Conservation (phyloP, 257 asterid species). For the Rehmannia glutinosa region DNA sequence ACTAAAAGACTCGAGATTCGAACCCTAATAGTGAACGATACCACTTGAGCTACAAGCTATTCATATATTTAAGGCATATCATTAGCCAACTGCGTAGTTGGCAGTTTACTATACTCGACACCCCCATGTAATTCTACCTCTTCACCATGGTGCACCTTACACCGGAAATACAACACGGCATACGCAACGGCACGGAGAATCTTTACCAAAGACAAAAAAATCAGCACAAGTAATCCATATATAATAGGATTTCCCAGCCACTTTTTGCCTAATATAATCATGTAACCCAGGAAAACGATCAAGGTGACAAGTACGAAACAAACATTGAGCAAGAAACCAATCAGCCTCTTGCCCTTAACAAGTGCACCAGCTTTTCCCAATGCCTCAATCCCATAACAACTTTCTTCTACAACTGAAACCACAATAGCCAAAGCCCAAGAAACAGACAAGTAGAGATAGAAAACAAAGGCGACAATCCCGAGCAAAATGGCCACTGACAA, state of each 20-base stretch:
- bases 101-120: conserved; percentile 22
- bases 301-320: conserved; percentile 5
- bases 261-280: neutral
- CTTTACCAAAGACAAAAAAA: conserved; percentile 23
- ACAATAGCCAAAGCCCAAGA: conserved; percentile 42
- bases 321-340: conserved; percentile 38
- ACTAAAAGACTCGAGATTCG: too few species aligned
- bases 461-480: conserved; percentile 3
- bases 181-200: conserved; percentile 28
- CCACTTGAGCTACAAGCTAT: too few species aligned
- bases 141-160: conserved; percentile 49
- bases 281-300: conserved; percentile 9
- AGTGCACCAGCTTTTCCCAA: conserved; percentile 39
- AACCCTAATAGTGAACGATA: too few species aligned
- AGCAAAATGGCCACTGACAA: conserved; percentile 3
- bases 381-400: conserved; percentile 38
- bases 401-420: conserved; percentile 41
- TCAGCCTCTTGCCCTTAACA: conserved; percentile 36
- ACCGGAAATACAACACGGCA: conserved; percentile 39
- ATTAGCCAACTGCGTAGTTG: neutral
- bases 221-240: conserved; percentile 11
- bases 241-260: neutral
- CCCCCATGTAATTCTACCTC: conserved; percentile 28
- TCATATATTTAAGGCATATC: conserved; percentile 11
- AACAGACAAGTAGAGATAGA: conserved; percentile 24